Conservation (phyloP, 768 basidiomycete species). For the Tulasnella sp. region DNA sequence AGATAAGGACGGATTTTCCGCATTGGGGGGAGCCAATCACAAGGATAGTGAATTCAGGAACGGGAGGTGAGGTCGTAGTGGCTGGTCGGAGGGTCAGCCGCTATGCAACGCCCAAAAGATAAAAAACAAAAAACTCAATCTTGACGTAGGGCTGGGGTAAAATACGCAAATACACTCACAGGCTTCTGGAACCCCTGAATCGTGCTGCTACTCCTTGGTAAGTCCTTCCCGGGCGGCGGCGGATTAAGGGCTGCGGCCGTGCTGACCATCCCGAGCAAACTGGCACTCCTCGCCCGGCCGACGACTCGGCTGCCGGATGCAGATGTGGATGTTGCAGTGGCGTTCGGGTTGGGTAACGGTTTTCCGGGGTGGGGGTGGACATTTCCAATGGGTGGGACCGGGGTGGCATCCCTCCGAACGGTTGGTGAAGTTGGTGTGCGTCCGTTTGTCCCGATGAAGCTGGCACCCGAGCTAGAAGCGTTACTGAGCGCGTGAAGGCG, state of each 20-base stretch:
- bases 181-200: neutral
- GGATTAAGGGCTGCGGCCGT: neutral
- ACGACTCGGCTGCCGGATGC: neutral
- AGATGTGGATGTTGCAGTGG: constrained; percentile 11
- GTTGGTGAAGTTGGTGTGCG: constrained; percentile 11
- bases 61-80: constrained; percentile 8
- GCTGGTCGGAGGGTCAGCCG: constrained; percentile 18
- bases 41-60: constrained; percentile 51
- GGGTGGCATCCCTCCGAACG: neutral
- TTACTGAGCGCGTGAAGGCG: neutral
- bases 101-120: neutral
- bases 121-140: neutral
- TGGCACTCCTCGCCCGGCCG: constrained; percentile 19
- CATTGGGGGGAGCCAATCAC: constrained; percentile 75
- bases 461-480: constrained; percentile 9
- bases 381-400: constrained; percentile 15
- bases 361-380: constrained; percentile 10
- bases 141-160: neutral
- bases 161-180: neutral
- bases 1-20: constrained; percentile 81
- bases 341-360: constrained; percentile 11
- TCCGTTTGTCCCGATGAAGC: neutral
- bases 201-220: neutral
- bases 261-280: constrained; percentile 17
- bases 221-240: neutral